phyloP scores from a whole-genome alignment of 2,329 filamentous ascomycete species.

The Cercospora nicotianae region DNA sequence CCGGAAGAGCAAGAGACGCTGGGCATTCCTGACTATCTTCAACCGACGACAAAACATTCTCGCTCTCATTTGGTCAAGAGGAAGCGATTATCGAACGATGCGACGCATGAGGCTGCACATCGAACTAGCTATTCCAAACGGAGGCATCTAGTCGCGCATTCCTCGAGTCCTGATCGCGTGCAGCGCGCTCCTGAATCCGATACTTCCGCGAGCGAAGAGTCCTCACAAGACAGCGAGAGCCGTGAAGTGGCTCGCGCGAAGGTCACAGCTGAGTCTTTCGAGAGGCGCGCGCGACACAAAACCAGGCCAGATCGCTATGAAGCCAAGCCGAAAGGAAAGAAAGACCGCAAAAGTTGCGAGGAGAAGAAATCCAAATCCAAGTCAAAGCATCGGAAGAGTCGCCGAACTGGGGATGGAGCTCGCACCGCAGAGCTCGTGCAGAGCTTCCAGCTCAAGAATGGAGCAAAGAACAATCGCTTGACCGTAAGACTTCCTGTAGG shows the following conservation, averaged over 20 bases:
- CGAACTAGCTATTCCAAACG: background rate
- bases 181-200: background rate
- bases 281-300: constrained; percentile 48
- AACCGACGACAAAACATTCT: background rate
- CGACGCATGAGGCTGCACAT: background rate
- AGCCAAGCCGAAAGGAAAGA: constrained; percentile 39
- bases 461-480: constrained; percentile 45
- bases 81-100: constrained; percentile 42
- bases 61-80: constrained; percentile 30
- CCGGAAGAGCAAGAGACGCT: constrained; percentile 31
- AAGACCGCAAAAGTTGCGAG: constrained; percentile 29
- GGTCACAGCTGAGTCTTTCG: constrained; percentile 37
- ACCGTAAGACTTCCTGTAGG: constrained; percentile 41
- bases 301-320: constrained; percentile 50
- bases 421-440: constrained; percentile 42
- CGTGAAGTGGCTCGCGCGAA: constrained; percentile 3
- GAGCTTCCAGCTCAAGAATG: constrained; percentile 49
- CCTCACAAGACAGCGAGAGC: constrained; percentile 2
- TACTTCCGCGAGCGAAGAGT: constrained; percentile 8
- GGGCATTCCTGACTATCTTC: constrained; percentile 29
- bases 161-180: constrained; percentile 20
- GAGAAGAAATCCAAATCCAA: constrained; percentile 23
- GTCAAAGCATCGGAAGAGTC: constrained; percentile 38
- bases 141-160: constrained; percentile 1
- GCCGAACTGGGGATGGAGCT: constrained; percentile 41